Percentiles rank a stretch among this genome's conserved stretches.
Evolutionary conservation across 2,329 filamentous ascomycete species (phyloP).

Genomic region (Dothidotthia symphoricarpi): DNA sequence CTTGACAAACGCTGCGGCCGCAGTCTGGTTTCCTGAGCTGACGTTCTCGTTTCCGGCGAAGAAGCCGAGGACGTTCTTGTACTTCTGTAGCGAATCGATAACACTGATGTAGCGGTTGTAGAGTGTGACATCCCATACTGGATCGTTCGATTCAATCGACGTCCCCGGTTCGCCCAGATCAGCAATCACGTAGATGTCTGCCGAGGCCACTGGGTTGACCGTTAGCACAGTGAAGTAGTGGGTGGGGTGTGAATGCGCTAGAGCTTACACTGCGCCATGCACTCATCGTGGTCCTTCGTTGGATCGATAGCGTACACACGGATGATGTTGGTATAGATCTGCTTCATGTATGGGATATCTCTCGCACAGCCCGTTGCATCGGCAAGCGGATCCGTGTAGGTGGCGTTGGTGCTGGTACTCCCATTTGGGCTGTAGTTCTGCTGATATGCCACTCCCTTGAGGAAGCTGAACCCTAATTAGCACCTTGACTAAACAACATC

Average conservation of each 20-base stretch:
- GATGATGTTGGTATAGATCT: slow-evolving; percentile 85
- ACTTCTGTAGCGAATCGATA: slow-evolving; percentile 74
- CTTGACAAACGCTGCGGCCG: slow-evolving; percentile 91
- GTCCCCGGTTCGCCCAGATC: slow-evolving; percentile 60
- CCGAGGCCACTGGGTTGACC: slow-evolving; percentile 56
- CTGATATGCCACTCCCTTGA: slow-evolving; percentile 94
- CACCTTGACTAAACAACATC: slow-evolving; percentile 10
- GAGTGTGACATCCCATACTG: slow-evolving; percentile 75
- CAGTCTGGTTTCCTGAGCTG: slow-evolving; percentile 81
- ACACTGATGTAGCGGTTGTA: slow-evolving; percentile 81
- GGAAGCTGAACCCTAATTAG: slow-evolving; percentile 55
- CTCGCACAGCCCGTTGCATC: slow-evolving; percentile 70
- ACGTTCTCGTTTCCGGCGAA: slow-evolving; percentile 98
- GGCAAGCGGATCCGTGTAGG: slow-evolving; percentile 80
- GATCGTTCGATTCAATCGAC: slow-evolving; percentile 79
- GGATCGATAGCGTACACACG: slow-evolving; percentile 92
- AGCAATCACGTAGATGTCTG: slow-evolving; percentile 90
- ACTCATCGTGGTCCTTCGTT: slow-evolving; percentile 68
- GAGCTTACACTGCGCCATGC: slow-evolving; percentile 65
- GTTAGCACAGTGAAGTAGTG: too few species aligned
- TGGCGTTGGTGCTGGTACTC: slow-evolving; percentile 37
- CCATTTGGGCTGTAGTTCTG: slow-evolving; percentile 44
- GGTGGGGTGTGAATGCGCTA: too few species aligned
- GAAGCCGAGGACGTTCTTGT: slow-evolving; percentile 92
- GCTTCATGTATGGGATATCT: slow-evolving; percentile 76